Percentiles rank a stretch among this genome's conserved stretches.
These are phyloP conservation scores for Rusavskia elegans DNA, from an alignment of 495 filamentous ascomycete genomes.

Conservation along the genomic window DNA sequence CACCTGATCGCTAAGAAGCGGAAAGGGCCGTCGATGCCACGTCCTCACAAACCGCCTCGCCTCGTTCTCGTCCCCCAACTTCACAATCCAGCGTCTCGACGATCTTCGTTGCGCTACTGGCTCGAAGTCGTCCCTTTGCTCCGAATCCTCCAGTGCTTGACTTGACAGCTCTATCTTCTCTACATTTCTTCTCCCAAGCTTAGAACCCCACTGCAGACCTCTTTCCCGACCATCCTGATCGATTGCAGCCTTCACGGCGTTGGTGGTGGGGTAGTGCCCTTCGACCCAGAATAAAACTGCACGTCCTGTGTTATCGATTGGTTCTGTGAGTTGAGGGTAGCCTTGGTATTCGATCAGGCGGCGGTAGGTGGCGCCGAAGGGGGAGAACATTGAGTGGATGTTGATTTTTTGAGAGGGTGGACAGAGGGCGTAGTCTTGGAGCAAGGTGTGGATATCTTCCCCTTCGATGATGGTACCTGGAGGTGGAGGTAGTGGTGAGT, in stretches of 20 bases:
- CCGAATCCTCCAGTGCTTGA: neutral
- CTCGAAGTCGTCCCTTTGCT: neutral
- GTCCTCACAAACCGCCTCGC: constrained; percentile 37
- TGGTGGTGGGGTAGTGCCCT: constrained; percentile 16
- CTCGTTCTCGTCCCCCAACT: constrained; percentile 29
- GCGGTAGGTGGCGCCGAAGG: constrained; percentile 5
- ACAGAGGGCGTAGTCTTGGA: constrained; percentile 35
- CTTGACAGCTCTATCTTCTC: constrained; percentile 3
- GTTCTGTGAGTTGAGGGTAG: constrained; percentile 7
- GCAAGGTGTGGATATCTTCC: constrained; percentile 25
- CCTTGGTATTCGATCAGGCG: constrained; percentile 15
- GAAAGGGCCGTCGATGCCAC: constrained; percentile 37
- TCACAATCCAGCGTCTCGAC: constrained; percentile 28
- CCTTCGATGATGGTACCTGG: constrained; percentile 22
- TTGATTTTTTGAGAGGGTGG: constrained; percentile 22
- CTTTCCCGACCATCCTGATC: constrained; percentile 26
- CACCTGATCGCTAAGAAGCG: constrained; percentile 8
- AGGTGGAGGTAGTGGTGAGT: constrained; percentile 79
- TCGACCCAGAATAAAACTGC: constrained; percentile 30
- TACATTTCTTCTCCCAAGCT: constrained; percentile 1
- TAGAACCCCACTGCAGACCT: constrained; percentile 12
- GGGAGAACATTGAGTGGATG: constrained; percentile 11
- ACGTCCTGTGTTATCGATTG: constrained; percentile 2
- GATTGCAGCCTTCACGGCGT: constrained; percentile 20
- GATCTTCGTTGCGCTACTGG: neutral